Percentiles rank a stretch among this genome's conserved stretches.
Conservation (phyloP, 2,329 filamentous ascomycete genomes). For the Sphaerulina musiva region DNA sequence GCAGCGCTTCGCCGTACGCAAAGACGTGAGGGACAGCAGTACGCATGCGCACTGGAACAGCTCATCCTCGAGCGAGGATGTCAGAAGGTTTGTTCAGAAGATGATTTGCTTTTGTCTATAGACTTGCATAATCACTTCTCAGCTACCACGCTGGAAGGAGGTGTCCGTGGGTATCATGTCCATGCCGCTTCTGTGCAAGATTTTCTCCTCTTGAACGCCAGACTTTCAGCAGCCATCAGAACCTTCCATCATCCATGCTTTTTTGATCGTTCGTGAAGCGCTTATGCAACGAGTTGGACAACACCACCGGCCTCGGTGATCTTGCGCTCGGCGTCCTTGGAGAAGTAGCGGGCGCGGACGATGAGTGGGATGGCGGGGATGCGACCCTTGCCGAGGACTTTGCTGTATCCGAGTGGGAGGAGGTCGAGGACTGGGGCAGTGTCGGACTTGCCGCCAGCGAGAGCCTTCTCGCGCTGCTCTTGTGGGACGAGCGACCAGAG, state of each 20-base stretch:
- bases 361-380: conserved; percentile 89
- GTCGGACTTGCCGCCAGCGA: conserved; percentile 78
- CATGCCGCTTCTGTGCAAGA: conserved; percentile 14
- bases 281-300: conserved; percentile 87
- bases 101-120: conserved; percentile 40
- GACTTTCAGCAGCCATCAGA: conserved; percentile 17
- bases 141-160: conserved; percentile 46
- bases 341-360: conserved; percentile 91
- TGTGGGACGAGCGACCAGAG: conserved; percentile 91
- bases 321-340: conserved; percentile 95
- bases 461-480: conserved; percentile 90
- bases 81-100: conserved; percentile 47
- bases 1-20: not conserved
- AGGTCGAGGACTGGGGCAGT: conserved; percentile 97
- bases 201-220: conserved; percentile 12
- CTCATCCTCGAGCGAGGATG: conserved; percentile 29
- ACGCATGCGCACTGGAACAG: conserved; percentile 17
- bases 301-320: conserved; percentile 97
- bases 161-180: conserved; percentile 26
- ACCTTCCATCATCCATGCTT: conserved; percentile 13
- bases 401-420: conserved; percentile 93
- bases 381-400: conserved; percentile 97
- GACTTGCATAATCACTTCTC: conserved; percentile 42
- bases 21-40: not conserved
- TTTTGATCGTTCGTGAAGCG: conserved; percentile 13